Percentiles rank a stretch among this genome's conserved stretches.
Evolutionary conservation across 2,329 filamentous ascomycete genomes (phyloP).

Genomic region (Trichoderma endophyticum): DNA sequence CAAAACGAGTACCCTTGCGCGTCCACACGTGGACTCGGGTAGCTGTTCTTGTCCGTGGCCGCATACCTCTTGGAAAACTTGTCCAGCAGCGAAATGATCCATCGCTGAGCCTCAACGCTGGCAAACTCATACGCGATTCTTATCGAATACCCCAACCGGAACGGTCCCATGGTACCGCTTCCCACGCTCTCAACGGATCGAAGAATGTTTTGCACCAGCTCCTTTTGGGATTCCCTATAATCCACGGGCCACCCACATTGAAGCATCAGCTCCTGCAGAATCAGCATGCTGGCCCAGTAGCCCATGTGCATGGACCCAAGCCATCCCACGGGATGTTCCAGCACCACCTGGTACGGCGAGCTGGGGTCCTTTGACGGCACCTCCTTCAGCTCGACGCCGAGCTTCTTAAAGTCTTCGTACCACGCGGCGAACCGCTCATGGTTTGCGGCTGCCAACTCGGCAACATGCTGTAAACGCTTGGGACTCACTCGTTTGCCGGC

Average conservation of each 20-base stretch:
- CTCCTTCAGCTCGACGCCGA: slow-evolving; percentile 28
- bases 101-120: slow-evolving; percentile 32
- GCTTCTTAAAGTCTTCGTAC: slow-evolving; percentile 29
- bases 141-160: slow-evolving; percentile 37
- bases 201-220: slow-evolving; percentile 33
- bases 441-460: slow-evolving; percentile 27
- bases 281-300: slow-evolving; percentile 40
- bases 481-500: slow-evolving; percentile 30
- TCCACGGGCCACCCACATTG: slow-evolving; percentile 31
- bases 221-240: slow-evolving; percentile 27
- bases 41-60: slow-evolving; percentile 30
- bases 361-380: slow-evolving; percentile 29
- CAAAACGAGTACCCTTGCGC: slow-evolving; percentile 19
- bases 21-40: slow-evolving; percentile 27
- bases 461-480: slow-evolving; percentile 30
- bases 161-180: slow-evolving; percentile 38
- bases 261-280: slow-evolving; percentile 38
- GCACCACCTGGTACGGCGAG: slow-evolving; percentile 34
- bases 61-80: slow-evolving; percentile 34
- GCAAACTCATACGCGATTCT: slow-evolving; percentile 41
- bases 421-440: slow-evolving; percentile 33
- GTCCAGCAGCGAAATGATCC: slow-evolving; percentile 33
- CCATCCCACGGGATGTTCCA: slow-evolving; percentile 33
- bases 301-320: slow-evolving; percentile 35
- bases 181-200: slow-evolving; percentile 38